Evolutionary conservation across 257 asterid genomes (phyloP).

Genomic region (Oldenlandia corymbosa): DNA sequence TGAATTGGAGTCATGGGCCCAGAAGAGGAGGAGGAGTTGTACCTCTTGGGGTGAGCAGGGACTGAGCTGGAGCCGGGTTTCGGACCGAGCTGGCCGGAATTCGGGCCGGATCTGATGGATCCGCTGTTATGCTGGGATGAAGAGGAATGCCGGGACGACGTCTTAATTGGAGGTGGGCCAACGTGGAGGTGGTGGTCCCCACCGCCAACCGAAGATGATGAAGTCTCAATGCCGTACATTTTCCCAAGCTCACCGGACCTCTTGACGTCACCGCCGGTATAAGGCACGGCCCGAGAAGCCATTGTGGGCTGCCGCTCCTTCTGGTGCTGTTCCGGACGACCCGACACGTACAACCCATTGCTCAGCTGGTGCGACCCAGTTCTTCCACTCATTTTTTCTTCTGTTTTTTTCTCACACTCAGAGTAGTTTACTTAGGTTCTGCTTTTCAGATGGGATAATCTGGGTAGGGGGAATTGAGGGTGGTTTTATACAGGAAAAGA

Average conservation of each 20-base stretch:
- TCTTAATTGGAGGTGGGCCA: conserved; percentile 39
- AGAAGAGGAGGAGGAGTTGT: conserved; percentile 51
- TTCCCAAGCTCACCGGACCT: conserved; percentile 84
- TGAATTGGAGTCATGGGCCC: conserved; percentile 87
- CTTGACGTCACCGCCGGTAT: conserved; percentile 91
- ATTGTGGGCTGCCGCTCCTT: conserved; percentile 70
- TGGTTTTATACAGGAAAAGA: too few species aligned
- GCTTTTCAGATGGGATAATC: too few species aligned
- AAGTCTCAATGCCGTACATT: conserved; percentile 71
- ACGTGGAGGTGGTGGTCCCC: conserved; percentile 34
- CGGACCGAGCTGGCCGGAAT: conserved; percentile 53
- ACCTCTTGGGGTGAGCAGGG: conserved; percentile 48
- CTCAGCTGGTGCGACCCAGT: conserved; percentile 89
- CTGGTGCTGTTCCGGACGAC: conserved; percentile 57
- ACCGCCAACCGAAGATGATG: conserved; percentile 14
- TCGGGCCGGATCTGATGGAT: conserved; percentile 87
- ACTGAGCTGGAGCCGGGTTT: conserved; percentile 55
- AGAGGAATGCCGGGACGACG: conserved; percentile 53
- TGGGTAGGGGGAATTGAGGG: background rate
- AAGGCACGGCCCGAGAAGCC: conserved; percentile 68
- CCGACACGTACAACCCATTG: conserved; percentile 82
- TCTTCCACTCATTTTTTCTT: conserved; percentile 57
- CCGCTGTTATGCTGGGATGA: conserved; percentile 67
- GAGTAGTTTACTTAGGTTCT: too few species aligned
- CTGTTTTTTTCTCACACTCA: background rate